Percentiles rank a stretch among this genome's conserved stretches.
phyloP scores from a whole-genome alignment of 495 filamentous ascomycete genomes.

The Penicillium subrubescens region DNA sequence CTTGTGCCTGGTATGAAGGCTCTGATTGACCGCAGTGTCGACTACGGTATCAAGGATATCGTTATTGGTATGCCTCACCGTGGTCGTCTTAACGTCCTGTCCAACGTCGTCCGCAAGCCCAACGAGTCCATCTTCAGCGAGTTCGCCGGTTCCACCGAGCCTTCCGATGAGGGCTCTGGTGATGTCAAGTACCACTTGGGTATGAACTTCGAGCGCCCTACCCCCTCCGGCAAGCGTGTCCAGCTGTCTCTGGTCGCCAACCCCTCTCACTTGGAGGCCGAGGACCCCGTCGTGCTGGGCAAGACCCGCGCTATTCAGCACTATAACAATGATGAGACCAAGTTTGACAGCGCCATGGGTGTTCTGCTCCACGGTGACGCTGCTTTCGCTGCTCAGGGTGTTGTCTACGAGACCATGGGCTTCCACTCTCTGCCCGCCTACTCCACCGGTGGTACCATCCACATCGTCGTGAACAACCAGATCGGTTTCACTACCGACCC shows the following conservation, averaged over 20 bases:
- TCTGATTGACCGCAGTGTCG: slow-evolving; percentile 94
- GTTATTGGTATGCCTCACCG: slow-evolving; percentile 99
- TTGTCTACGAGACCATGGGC: slow-evolving; percentile 98
- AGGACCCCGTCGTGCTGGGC: slow-evolving; percentile 95
- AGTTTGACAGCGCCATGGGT: slow-evolving; percentile 88
- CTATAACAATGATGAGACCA: slow-evolving; percentile 94
- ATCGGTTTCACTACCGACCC: slow-evolving; percentile 99
- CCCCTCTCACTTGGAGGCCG: slow-evolving; percentile 96
- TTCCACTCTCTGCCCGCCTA: slow-evolving; percentile 94
- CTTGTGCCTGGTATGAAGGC: slow-evolving; percentile 99
- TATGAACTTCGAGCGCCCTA: slow-evolving; percentile 99
- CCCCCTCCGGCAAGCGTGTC: slow-evolving; percentile 96
- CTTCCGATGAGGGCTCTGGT: slow-evolving; percentile 92
- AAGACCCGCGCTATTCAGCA: slow-evolving; percentile 98
- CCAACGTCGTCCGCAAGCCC: slow-evolving; percentile 97
- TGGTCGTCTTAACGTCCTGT: slow-evolving; percentile 95
- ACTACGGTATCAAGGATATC: slow-evolving; percentile 98
- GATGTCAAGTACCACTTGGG: slow-evolving; percentile 99
- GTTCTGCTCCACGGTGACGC: slow-evolving; percentile 96
- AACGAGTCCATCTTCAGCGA: slow-evolving; percentile 99
- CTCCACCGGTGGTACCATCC: slow-evolving; percentile 96
- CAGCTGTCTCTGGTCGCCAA: slow-evolving; percentile 98
- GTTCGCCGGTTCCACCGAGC: slow-evolving; percentile 86
- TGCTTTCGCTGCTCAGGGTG: slow-evolving; percentile 92
- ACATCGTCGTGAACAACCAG: slow-evolving; percentile 98